These are phyloP conservation scores for Aegilops tauschii DNA, from an alignment of 176 grass and related monocot species.

Conservation along the genomic window DNA sequence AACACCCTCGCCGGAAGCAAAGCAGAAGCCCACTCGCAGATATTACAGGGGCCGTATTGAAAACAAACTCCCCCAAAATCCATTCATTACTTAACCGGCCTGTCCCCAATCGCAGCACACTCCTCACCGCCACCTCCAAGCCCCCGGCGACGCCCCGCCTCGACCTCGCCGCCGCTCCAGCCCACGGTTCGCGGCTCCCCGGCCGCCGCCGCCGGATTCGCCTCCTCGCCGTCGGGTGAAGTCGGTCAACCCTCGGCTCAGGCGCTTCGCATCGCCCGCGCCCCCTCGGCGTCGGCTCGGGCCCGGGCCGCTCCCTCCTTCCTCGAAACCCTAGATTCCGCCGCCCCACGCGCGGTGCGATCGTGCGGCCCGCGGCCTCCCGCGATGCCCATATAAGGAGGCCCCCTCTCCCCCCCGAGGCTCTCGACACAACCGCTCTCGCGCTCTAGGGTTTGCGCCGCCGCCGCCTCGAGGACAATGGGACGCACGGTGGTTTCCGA, in stretches of 20 bases:
- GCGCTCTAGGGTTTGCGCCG: constrained; percentile 49
- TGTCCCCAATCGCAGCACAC: background rate
- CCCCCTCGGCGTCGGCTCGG: background rate
- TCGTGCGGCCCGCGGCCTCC: constrained; percentile 12
- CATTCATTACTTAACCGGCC: background rate
- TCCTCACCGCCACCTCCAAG: background rate
- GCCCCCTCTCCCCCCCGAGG: background rate
- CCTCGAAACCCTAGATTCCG: constrained; percentile 23
- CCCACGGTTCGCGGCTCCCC: background rate
- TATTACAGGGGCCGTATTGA: background rate
- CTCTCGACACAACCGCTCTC: constrained; percentile 17
- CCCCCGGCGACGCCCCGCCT: constrained; percentile 10
- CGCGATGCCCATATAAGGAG: constrained; percentile 10
- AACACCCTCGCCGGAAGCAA: background rate
- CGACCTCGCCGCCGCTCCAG: constrained; percentile 5
- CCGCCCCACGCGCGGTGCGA: background rate
- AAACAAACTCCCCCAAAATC: background rate
- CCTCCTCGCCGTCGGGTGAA: background rate
- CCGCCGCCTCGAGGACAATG: constrained; percentile 45
- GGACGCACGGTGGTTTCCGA: constrained; percentile 71
- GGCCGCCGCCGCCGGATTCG: background rate
- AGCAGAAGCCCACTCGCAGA: background rate
- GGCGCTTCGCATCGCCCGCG: background rate
- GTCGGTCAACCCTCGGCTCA: background rate
- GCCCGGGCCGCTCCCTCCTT: background rate